A percentile compares a stretch with the other conserved stretches of the same genome.
phyloP scores from a whole-genome alignment of 371 early-diverging fungal genomes.

The Mortierella sp. region DNA sequence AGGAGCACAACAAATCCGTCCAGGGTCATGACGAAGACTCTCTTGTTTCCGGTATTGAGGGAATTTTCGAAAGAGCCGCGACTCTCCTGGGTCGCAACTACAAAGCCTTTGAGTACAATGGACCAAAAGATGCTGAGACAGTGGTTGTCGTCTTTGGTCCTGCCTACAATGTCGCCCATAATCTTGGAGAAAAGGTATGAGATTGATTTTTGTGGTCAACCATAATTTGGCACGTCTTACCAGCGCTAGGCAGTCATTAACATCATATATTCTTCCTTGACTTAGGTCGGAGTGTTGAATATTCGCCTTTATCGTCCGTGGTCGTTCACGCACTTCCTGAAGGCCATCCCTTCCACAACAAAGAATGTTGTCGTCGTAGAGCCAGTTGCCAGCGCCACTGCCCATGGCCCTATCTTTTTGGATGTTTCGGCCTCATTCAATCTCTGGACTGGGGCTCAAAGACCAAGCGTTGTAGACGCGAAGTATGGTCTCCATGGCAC shows the following conservation, averaged over 20 bases:
- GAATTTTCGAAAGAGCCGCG: slow-evolving; percentile 65
- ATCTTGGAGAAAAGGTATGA: slow-evolving; percentile 47
- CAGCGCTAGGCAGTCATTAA: neutral
- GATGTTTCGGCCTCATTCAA: slow-evolving; percentile 81
- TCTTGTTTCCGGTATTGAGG: slow-evolving; percentile 60
- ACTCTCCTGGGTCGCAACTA: slow-evolving; percentile 66
- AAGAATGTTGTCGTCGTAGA: slow-evolving; percentile 71
- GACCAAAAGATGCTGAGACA: slow-evolving; percentile 76
- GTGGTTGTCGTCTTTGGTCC: slow-evolving; percentile 83
- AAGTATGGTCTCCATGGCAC: slow-evolving; percentile 49
- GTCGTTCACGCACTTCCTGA: slow-evolving; percentile 78
- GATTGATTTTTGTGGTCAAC: slow-evolving; percentile 8
- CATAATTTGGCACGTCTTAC: too few relatives aligned
- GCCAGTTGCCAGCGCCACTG: slow-evolving; percentile 58
- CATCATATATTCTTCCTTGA: neutral
- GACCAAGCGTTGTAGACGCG: slow-evolving; percentile 47
- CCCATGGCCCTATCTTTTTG: slow-evolving; percentile 70
- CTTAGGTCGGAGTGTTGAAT: slow-evolving; percentile 74
- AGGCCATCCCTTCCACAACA: slow-evolving; percentile 71
- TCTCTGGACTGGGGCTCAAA: slow-evolving; percentile 59
- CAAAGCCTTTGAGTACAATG: slow-evolving; percentile 85
- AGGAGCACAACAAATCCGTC: slow-evolving; percentile 21
- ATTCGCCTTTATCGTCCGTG: slow-evolving; percentile 87
- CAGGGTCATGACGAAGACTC: slow-evolving; percentile 37
- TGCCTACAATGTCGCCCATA: slow-evolving; percentile 49